Evolutionary conservation across 192 early-diverging fungal species (phyloP), one percentile per base, ranked within the genome.

Genomic region (Gamsiella multidivaricata): DNA sequence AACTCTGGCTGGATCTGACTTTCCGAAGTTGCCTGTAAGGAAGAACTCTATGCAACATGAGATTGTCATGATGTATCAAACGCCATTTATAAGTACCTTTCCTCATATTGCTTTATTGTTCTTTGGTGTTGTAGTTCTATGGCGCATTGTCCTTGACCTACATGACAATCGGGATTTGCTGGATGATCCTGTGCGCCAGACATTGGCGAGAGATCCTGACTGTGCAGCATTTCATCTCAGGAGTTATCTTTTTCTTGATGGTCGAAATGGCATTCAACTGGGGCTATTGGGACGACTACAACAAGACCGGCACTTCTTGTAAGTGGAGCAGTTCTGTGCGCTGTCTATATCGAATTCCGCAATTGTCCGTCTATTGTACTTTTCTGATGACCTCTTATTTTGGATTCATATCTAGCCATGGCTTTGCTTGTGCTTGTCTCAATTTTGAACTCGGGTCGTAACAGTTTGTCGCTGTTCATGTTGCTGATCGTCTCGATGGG

Each of bases 401-500:
- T 20, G 23, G 1, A 7, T 22, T 12, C 28, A n/a, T 46, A 18
- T 9, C 25, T 82, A 81, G 73, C 86, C 41, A 80, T 84, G 42
- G 85, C 86, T 22, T 86, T 96, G 54, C 82, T 96, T 11, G 87
- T 91, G 3, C 54, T 94, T 4, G 91, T 92, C 9, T 91, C 93
- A 7, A 64, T 96, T 49, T 75, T 98, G 20, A 95, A 95, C 74
- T 91, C 96, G 8, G 96, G 90, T 10, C 83, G 97, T 61, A 97
- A 95, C 80, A 94, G 93, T 59, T 79, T 98, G 43, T 97, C 97
- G 3, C 94, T 99, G 71, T 98, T 98, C 65, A 95, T 99, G 91
- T 86, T 99, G 1, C 84, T 99, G 45, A 94, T 99, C 49, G 95
- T 97, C 9, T 89, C 93, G 6, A 90, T 99, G 69, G 97, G 97